Percentiles rank a stretch among this genome's conserved stretches.
phyloP scores from a whole-genome alignment of 306 rosid genomes.

The Erythrophleum fordii region DNA sequence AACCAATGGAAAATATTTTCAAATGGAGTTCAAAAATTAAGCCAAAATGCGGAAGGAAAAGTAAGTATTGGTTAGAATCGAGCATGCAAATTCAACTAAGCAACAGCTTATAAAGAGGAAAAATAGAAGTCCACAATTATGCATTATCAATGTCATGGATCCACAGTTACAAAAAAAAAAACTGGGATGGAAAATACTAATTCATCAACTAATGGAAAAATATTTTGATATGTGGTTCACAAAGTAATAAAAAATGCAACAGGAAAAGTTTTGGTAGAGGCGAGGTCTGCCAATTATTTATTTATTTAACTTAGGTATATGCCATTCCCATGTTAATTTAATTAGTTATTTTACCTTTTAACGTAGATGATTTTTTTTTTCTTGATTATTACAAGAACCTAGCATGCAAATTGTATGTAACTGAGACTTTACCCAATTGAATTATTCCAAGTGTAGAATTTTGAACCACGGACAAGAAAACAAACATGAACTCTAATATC shows the following conservation, averaged over 20 bases:
- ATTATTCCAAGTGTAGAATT: conserved; percentile 15
- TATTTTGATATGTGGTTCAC: not conserved
- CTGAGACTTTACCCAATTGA: conserved; percentile 11
- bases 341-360: too few relatives aligned
- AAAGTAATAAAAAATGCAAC: conserved; percentile 13
- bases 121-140: not conserved
- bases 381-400: not conserved
- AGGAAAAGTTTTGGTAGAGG: conserved; percentile 2
- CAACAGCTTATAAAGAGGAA: conserved; percentile 25
- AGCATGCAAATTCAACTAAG: not conserved
- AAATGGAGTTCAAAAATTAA: conserved; percentile 12
- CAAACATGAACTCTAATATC: conserved; percentile 6
- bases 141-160: conserved; percentile 7
- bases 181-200: not conserved
- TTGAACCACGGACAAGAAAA: not conserved
- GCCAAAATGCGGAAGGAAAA: conserved; percentile 10
- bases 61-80: conserved; percentile 3
- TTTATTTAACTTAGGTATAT: too few relatives aligned
- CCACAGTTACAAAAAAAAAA: not conserved
- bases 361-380: too few relatives aligned
- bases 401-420: conserved; percentile 11
- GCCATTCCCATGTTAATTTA: too few relatives aligned
- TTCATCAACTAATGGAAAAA: conserved; percentile 26
- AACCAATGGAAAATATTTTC: conserved; percentile 21
- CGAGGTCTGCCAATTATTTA: too few relatives aligned